Conservation (phyloP, 345 rosid species). For the Iberis pinnata region DNA sequence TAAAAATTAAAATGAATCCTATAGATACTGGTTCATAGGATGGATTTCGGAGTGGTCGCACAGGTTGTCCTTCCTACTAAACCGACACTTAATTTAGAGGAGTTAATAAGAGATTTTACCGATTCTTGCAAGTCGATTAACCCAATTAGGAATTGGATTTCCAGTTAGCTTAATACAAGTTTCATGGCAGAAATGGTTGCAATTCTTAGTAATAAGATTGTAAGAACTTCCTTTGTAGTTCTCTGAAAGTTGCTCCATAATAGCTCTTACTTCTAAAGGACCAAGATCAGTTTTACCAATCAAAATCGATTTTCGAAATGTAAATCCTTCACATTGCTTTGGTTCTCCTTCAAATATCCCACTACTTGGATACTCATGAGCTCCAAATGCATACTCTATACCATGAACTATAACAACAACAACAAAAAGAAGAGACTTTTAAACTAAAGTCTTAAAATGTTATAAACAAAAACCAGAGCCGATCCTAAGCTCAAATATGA, state of each 20-base stretch:
- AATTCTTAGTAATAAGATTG: constrained; percentile 84
- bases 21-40: too few species aligned
- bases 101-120: constrained; percentile 48
- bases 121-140: constrained; percentile 91
- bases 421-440: background rate
- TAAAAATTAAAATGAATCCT: too few species aligned
- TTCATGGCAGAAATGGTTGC: constrained; percentile 94
- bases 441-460: too few species aligned
- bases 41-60: too few species aligned
- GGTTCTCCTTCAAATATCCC: constrained; percentile 96
- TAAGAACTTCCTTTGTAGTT: constrained; percentile 76
- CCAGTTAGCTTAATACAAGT: constrained; percentile 70
- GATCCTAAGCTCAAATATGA: too few species aligned
- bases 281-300: constrained; percentile 80
- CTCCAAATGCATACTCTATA: constrained; percentile 90
- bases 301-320: constrained; percentile 73
- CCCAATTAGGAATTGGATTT: constrained; percentile 90
- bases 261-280: constrained; percentile 51
- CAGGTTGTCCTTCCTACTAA: too few species aligned
- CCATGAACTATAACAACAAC: constrained; percentile 60
- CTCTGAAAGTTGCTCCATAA: constrained; percentile 76
- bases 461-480: too few species aligned
- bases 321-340: constrained; percentile 82
- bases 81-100: too few species aligned
- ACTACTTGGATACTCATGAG: constrained; percentile 86